Base-by-base conservation (phyloP, 768 basidiomycete genomes). In the Fomitopsis serialis region DNA sequence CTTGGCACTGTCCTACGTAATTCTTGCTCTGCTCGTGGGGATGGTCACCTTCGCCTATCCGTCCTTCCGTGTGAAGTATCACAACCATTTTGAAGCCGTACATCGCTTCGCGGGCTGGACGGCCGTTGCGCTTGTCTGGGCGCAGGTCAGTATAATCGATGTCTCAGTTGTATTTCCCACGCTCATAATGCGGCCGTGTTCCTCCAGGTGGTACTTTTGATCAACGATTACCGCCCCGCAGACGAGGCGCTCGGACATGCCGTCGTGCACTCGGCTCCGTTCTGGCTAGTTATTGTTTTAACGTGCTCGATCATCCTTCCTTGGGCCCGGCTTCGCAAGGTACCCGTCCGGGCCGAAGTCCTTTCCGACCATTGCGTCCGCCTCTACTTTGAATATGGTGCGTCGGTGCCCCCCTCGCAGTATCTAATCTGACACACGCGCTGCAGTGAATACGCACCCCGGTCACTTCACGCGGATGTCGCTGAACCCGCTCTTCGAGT, bases 21-120 rank as follows among this genome's bases (percentile, higher is more conserved):
- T 82, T 50, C 64, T 83, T 23, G 58, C 71, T 2, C 63, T 79
- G 9, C 68, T 83, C 2, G 24, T 78, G 19, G 73, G 72, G 11
- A 80, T 84, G 53, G 71, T 81, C 6, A 54, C 72, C 15, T 78
- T 80, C 55, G 81, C 82, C 1, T 71, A 78, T 58, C 82, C 82
- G 0, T 65, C 66, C 10, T 62, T 79, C 53, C 73, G 82, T 42
- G 63, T 65, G 44, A 72, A 73, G 32, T 68, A 68, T 43, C 81
- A 82, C 64, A 72, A 84, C 56, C 68, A 65, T 9, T 84, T 82
- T 60, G 82, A 84, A 63, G 72, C 68, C 43, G 71, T 73, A 13
- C 82, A 82, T 65, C 78, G 82, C 24, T 81, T 80, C 66, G 63
- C 78, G 23, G 82, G 81, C 25, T 82, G 81, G 82, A 70, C 72